Percentiles rank a stretch among this genome's conserved stretches.
Evolutionary conservation across 2,329 filamentous ascomycete genomes (phyloP).

Genomic region (Tolypocladium nubicola): DNA sequence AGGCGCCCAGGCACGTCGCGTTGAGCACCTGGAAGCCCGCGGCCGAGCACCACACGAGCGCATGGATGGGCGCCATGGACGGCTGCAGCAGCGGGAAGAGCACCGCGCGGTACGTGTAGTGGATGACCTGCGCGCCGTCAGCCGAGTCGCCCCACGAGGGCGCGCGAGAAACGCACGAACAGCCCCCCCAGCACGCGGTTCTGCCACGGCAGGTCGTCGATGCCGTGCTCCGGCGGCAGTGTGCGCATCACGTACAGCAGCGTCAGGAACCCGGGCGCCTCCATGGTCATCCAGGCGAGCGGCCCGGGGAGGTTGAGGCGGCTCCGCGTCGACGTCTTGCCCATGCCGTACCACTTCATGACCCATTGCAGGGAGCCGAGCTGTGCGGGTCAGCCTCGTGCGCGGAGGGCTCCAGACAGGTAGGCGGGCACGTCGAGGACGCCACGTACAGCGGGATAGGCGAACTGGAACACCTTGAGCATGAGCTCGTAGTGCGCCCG

Average conservation of each 20-base stretch:
- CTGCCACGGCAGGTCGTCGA: constrained; percentile 58
- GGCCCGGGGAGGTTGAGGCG: constrained; percentile 80
- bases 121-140: constrained; percentile 45
- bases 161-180: constrained; percentile 35
- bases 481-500: constrained; percentile 46
- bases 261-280: constrained; percentile 65
- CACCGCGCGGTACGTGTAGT: constrained; percentile 86
- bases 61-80: constrained; percentile 84
- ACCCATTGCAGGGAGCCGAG: constrained; percentile 65
- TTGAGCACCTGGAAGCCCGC: constrained; percentile 72
- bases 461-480: constrained; percentile 39
- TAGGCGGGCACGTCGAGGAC: no score
- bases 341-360: constrained; percentile 75
- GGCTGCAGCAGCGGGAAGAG: constrained; percentile 75
- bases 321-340: constrained; percentile 74
- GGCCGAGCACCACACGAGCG: constrained; percentile 53
- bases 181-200: constrained; percentile 66
- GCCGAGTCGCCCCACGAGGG: background rate
- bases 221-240: constrained; percentile 47
- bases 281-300: constrained; percentile 82
- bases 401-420: no score
- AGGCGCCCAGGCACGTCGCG: constrained; percentile 65
- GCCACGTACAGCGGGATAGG: constrained; percentile 37
- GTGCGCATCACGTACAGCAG: constrained; percentile 70
- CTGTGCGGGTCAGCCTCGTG: constrained; percentile 29